A percentile compares a stretch with the other conserved stretches of the same genome.
Conservation (phyloP, 306 rosid species). For the Quercus berberidifolia region DNA sequence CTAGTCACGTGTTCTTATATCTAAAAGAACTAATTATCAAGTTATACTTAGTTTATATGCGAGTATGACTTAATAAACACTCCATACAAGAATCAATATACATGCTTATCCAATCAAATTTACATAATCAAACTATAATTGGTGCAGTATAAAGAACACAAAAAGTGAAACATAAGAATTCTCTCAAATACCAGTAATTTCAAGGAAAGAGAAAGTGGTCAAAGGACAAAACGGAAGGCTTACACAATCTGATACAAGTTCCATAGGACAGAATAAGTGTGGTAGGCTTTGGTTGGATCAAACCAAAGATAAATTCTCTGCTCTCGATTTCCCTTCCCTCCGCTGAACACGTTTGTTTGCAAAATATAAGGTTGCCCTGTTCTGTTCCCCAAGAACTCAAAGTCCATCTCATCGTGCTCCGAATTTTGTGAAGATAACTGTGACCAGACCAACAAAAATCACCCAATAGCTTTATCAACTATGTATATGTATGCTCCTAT, state of each 20-base stretch:
- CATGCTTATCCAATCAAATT: too few species aligned
- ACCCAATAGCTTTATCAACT: too few species aligned
- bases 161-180: too few species aligned
- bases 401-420: constrained; percentile 94
- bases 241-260: constrained; percentile 70
- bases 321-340: constrained; percentile 58
- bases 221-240: constrained; percentile 9
- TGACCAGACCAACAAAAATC: neutral
- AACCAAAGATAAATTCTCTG: constrained; percentile 95
- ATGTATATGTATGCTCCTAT: too few species aligned
- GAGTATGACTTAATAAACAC: too few species aligned
- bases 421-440: constrained; percentile 76
- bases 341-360: constrained; percentile 39
- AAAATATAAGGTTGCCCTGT: constrained; percentile 87
- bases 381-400: constrained; percentile 93
- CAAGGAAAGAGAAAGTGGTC: neutral
- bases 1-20: too few species aligned
- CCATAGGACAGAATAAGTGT: constrained; percentile 85
- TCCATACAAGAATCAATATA: too few species aligned
- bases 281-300: constrained; percentile 70
- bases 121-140: too few species aligned
- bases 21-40: too few species aligned
- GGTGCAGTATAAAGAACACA: too few species aligned
- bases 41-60: too few species aligned
- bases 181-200: too few species aligned